These are phyloP conservation scores for Aschersonia sp. DNA, from an alignment of 2,329 filamentous ascomycete species.

Conservation along the genomic window DNA sequence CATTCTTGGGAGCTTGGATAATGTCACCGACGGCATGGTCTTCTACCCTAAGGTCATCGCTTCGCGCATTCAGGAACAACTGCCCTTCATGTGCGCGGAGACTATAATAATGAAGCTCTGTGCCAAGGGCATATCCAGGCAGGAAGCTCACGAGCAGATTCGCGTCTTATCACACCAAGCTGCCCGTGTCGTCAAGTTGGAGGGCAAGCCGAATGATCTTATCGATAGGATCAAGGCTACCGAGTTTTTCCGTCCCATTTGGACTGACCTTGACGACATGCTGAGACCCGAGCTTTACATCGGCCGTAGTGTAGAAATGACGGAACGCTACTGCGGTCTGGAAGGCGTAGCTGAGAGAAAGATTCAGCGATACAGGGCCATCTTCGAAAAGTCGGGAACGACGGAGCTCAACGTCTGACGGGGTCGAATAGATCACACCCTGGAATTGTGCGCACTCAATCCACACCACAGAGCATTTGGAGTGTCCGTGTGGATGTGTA, in stretches of 20 bases:
- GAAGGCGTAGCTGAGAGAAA: conserved; percentile 23
- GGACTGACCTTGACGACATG: conserved; percentile 52
- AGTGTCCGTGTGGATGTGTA: too few species aligned
- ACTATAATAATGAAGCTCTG: conserved; percentile 65
- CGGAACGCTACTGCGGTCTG: conserved; percentile 28
- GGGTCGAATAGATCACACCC: too few species aligned
- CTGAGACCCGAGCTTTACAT: conserved; percentile 44
- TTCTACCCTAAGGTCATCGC: conserved; percentile 65
- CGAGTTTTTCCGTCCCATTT: conserved; percentile 62
- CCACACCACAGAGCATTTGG: too few species aligned
- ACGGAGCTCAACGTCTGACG: conserved; percentile 3
- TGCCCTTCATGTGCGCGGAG: conserved; percentile 72
- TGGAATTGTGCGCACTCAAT: too few species aligned
- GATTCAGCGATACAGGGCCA: conserved; percentile 20
- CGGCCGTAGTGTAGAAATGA: conserved; percentile 29
- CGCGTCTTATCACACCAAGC: conserved; percentile 71
- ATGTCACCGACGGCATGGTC: conserved; percentile 54
- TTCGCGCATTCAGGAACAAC: conserved; percentile 54
- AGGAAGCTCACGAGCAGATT: conserved; percentile 80
- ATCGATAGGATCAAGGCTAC: conserved; percentile 61
- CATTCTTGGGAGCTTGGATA: conserved; percentile 52
- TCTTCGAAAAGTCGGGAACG: conserved; percentile 12
- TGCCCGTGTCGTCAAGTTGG: conserved; percentile 38
- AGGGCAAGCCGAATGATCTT: conserved; percentile 66
- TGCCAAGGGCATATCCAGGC: conserved; percentile 54